phyloP scores from a whole-genome alignment of 768 basidiomycete genomes.

The Rhodotorula graminis region DNA sequence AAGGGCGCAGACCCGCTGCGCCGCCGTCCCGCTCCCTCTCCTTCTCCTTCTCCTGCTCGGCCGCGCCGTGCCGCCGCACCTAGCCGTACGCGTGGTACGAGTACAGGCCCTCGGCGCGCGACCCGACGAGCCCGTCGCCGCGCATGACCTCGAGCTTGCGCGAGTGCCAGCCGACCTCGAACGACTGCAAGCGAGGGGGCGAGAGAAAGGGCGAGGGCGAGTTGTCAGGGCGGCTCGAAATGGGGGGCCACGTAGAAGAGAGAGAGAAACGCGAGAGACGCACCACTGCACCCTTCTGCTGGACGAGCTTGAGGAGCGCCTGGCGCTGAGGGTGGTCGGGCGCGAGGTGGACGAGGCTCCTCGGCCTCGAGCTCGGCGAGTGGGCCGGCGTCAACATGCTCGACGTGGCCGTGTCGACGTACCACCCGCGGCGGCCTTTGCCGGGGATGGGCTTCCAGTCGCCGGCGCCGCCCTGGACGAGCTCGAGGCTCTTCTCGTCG shows the following conservation, averaged over 20 bases:
- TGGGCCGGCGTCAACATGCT: slow-evolving; percentile 11
- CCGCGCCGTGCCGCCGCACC: too few species aligned
- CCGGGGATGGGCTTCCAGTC: slow-evolving; percentile 84
- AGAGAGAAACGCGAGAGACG: neutral
- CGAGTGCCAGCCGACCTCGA: slow-evolving; percentile 89
- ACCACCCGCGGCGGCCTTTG: slow-evolving; percentile 88
- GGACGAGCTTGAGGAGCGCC: slow-evolving; percentile 66
- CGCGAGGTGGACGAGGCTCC: slow-evolving; percentile 52
- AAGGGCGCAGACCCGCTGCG: neutral
- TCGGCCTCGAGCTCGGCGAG: slow-evolving; percentile 19
- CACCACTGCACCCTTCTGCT: slow-evolving; percentile 29
- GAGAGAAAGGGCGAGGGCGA: slow-evolving; percentile 50
- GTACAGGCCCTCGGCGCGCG: slow-evolving; percentile 86
- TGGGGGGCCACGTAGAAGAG: too few species aligned
- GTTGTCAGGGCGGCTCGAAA: too few species aligned
- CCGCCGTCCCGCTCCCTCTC: too few species aligned
- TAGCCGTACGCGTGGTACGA: slow-evolving; percentile 45
- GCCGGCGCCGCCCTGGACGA: slow-evolving; percentile 71
- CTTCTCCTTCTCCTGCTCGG: neutral
- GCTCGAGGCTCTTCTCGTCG: slow-evolving; percentile 63
- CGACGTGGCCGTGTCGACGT: slow-evolving; percentile 52
- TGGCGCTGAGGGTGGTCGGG: slow-evolving; percentile 62
- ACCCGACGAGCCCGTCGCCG: slow-evolving; percentile 76
- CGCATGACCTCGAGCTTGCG: slow-evolving; percentile 95
- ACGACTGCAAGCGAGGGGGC: slow-evolving; percentile 75